A percentile compares a stretch with the other conserved stretches of the same genome.
These are phyloP conservation scores for Ophiostoma pallidulum DNA, from an alignment of 2,329 filamentous ascomycete species.

Conservation along the genomic window DNA sequence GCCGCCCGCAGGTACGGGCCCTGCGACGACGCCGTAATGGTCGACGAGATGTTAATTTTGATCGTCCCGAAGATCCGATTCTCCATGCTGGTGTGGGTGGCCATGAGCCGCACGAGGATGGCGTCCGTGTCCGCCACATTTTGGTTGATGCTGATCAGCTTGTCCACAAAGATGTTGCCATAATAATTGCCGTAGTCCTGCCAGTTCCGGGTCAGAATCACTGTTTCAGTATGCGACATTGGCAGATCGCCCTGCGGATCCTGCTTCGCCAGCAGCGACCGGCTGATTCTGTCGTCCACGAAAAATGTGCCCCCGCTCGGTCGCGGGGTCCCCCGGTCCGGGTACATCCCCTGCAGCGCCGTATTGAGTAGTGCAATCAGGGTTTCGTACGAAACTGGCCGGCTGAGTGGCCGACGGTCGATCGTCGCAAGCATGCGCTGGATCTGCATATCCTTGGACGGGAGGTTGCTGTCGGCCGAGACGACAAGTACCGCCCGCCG, in stretches of 20 bases:
- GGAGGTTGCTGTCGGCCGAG: slow-evolving; percentile 44
- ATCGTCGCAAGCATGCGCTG: slow-evolving; percentile 43
- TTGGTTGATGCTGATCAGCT: slow-evolving; percentile 54
- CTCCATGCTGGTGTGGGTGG: slow-evolving; percentile 42
- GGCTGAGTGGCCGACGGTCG: slow-evolving; percentile 37
- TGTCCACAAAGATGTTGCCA: slow-evolving; percentile 52
- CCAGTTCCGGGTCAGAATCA: slow-evolving; percentile 18
- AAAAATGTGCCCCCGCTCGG: slow-evolving; percentile 28
- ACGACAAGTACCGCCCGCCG: slow-evolving; percentile 49
- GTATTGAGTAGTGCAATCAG: slow-evolving; percentile 42
- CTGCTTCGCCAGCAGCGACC: not conserved
- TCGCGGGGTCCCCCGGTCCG: slow-evolving; percentile 7
- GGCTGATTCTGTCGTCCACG: slow-evolving; percentile 27
- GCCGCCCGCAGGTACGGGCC: slow-evolving; percentile 49
- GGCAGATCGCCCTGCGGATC: slow-evolving; percentile 18
- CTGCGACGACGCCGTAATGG: slow-evolving; percentile 36
- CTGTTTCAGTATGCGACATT: slow-evolving; percentile 16
- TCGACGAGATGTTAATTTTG: slow-evolving; percentile 42
- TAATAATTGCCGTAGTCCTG: slow-evolving; percentile 6
- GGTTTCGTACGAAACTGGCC: slow-evolving; percentile 44
- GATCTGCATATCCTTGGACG: slow-evolving; percentile 47
- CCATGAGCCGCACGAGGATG: slow-evolving; percentile 50
- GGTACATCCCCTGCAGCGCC: slow-evolving; percentile 32
- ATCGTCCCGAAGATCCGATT: slow-evolving; percentile 43
- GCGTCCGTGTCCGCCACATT: slow-evolving; percentile 40